Evolutionary conservation across 1,139 yeast genomes (phyloP).

Genomic region (Eremothecium cymbalariae): DNA sequence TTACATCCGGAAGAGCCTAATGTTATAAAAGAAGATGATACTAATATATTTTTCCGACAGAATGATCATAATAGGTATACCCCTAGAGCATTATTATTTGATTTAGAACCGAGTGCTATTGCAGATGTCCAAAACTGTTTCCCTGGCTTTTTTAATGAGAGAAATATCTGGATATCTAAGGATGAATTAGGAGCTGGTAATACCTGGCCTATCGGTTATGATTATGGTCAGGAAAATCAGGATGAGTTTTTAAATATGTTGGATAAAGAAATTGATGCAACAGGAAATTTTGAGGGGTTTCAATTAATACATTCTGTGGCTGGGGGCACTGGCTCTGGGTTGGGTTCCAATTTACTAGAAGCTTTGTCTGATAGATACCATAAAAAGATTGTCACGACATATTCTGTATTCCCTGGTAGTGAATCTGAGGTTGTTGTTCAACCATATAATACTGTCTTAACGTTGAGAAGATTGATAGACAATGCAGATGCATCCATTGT

Average conservation of each 20-base stretch:
- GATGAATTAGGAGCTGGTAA: constrained; percentile 92
- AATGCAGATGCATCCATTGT: constrained; percentile 81
- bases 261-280: constrained; percentile 84
- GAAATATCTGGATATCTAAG: constrained; percentile 70
- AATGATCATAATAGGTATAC: constrained; percentile 73
- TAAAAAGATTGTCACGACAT: constrained; percentile 76
- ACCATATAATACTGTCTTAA: constrained; percentile 82
- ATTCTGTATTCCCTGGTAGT: constrained; percentile 74
- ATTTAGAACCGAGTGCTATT: constrained; percentile 86
- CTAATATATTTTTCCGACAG: constrained; percentile 75
- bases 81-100: constrained; percentile 79
- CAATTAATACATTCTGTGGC: constrained; percentile 94
- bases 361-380: constrained; percentile 71
- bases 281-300: constrained; percentile 85
- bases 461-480: constrained; percentile 73
- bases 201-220: constrained; percentile 89
- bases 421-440: constrained; percentile 94
- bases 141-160: constrained; percentile 71
- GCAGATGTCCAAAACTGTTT: constrained; percentile 49
- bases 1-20: constrained; percentile 21
- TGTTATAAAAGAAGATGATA: constrained; percentile 44
- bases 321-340: constrained; percentile 97
- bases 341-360: constrained; percentile 78
- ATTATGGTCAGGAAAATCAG: constrained; percentile 58
- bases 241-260: constrained; percentile 75